These are phyloP conservation scores for Ambrosia hybrid DNA, from an alignment of 140 eudicot genomes.

Conservation along the genomic window DNA sequence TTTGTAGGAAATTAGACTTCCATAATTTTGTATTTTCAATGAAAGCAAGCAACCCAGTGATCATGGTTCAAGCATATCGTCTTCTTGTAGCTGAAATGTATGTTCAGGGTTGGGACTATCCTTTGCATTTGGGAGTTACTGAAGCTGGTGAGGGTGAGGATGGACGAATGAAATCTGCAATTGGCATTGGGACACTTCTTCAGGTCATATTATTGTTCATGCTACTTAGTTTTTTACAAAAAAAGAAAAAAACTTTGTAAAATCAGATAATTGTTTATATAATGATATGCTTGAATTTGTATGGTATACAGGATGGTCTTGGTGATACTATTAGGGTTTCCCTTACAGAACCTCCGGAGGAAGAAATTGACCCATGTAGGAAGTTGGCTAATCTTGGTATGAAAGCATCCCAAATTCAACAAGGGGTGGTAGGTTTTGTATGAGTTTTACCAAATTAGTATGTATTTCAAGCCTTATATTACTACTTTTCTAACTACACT, in stretches of 20 bases:
- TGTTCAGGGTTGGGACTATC: conserved; percentile 97
- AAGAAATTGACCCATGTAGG: conserved; percentile 95
- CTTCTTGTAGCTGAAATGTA: conserved; percentile 96
- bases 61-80: conserved; percentile 95
- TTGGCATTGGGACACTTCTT: conserved; percentile 98
- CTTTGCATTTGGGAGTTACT: conserved; percentile 91
- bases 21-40: conserved; percentile 94
- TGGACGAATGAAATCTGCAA: conserved; percentile 98
- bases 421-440: conserved; percentile 85
- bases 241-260: conserved; percentile 2
- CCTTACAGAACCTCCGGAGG: conserved; percentile 89
- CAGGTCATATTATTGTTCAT: conserved; percentile 47
- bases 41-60: conserved; percentile 99
- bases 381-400: conserved; percentile 90
- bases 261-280: background rate
- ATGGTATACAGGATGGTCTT: conserved; percentile 76
- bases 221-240: background rate
- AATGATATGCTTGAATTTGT: conserved; percentile 23
- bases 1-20: conserved; percentile 86
- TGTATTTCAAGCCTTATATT: background rate
- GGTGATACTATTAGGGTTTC: conserved; percentile 99
- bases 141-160: conserved; percentile 99
- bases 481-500: conserved; percentile 12
- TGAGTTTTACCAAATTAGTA: conserved; percentile 7
- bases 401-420: conserved; percentile 78